phyloP scores from a whole-genome alignment of 2,329 filamentous ascomycete genomes.

The Coniella vitis region DNA sequence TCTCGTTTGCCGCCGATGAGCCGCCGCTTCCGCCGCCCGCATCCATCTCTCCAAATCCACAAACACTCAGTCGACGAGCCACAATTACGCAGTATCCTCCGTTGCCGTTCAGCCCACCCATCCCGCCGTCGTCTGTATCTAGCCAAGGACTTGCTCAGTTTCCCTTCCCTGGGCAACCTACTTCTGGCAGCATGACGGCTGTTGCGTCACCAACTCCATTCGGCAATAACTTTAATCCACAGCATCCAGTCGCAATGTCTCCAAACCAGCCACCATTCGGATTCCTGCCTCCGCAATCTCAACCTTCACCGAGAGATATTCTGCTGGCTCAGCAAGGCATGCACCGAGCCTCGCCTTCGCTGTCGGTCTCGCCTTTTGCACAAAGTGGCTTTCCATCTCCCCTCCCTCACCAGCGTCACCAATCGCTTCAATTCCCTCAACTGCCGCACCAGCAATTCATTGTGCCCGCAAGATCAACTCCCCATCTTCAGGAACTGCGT shows the following conservation, averaged over 20 bases:
- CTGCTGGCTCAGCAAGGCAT: slow-evolving; percentile 45
- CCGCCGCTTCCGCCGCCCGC: slow-evolving; percentile 47
- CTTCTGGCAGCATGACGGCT: slow-evolving; percentile 46
- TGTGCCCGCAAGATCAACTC: slow-evolving; percentile 48
- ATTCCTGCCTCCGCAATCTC: slow-evolving; percentile 55
- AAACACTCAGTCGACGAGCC: slow-evolving; percentile 57
- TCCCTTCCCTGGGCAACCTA: slow-evolving; percentile 54
- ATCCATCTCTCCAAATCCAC: slow-evolving; percentile 57
- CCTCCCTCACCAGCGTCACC: slow-evolving; percentile 49
- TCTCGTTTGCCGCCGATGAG: slow-evolving; percentile 72
- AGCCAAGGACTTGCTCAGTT: slow-evolving; percentile 55
- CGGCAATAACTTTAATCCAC: slow-evolving; percentile 56
- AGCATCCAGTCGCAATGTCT: slow-evolving; percentile 65
- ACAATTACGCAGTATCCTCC: slow-evolving; percentile 66
- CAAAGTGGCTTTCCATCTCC: slow-evolving; percentile 40
- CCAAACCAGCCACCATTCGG: slow-evolving; percentile 36
- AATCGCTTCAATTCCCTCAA: slow-evolving; percentile 52
- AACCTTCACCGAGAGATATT: slow-evolving; percentile 52
- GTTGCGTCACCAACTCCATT: slow-evolving; percentile 70
- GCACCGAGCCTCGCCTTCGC: slow-evolving; percentile 58
- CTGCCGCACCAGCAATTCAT: slow-evolving; percentile 52
- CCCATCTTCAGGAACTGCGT: slow-evolving; percentile 63
- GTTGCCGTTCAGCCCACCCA: slow-evolving; percentile 74
- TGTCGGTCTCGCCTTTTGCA: slow-evolving; percentile 54
- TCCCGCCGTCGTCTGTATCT: slow-evolving; percentile 70